Conservation (phyloP, 164 flowering plant species). For the Kalanchoe fedtschenkoi region DNA sequence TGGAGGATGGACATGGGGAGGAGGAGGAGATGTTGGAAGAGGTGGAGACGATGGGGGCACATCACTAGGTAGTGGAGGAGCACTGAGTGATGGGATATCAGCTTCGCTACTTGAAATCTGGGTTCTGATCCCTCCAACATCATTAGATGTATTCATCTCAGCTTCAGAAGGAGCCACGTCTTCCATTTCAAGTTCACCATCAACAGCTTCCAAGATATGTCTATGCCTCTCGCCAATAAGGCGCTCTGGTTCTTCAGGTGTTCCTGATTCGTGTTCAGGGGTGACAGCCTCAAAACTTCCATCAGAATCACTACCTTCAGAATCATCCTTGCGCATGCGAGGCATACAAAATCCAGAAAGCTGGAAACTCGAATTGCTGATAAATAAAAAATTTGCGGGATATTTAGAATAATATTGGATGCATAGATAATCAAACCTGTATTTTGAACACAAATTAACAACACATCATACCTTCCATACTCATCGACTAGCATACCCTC, state of each 20-base stretch:
- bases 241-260: slow-evolving; percentile 24
- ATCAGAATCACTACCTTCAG: slow-evolving; percentile 70
- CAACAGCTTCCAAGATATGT: slow-evolving; percentile 90
- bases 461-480: slow-evolving; percentile 72
- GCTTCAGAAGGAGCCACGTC: slow-evolving; percentile 78
- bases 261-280: slow-evolving; percentile 50
- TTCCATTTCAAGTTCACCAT: slow-evolving; percentile 99
- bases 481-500: slow-evolving; percentile 97
- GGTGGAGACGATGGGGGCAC: slow-evolving; percentile 61
- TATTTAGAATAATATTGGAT: not conserved
- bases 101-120: slow-evolving; percentile 24
- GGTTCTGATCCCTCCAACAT: slow-evolving; percentile 13
- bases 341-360: slow-evolving; percentile 84
- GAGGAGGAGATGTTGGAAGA: slow-evolving; percentile 35
- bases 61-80: slow-evolving; percentile 50
- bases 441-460: not conserved
- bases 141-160: slow-evolving; percentile 22
- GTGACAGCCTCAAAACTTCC: slow-evolving; percentile 86
- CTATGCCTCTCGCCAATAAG: slow-evolving; percentile 41
- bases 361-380: slow-evolving; percentile 91
- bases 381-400: not conserved
- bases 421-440: not conserved
- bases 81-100: slow-evolving; percentile 18
- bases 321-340: slow-evolving; percentile 62
- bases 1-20: slow-evolving; percentile 22